These are phyloP conservation scores for Melanomma pulvis-pyrius DNA, from an alignment of 495 filamentous ascomycete species.

Conservation along the genomic window DNA sequence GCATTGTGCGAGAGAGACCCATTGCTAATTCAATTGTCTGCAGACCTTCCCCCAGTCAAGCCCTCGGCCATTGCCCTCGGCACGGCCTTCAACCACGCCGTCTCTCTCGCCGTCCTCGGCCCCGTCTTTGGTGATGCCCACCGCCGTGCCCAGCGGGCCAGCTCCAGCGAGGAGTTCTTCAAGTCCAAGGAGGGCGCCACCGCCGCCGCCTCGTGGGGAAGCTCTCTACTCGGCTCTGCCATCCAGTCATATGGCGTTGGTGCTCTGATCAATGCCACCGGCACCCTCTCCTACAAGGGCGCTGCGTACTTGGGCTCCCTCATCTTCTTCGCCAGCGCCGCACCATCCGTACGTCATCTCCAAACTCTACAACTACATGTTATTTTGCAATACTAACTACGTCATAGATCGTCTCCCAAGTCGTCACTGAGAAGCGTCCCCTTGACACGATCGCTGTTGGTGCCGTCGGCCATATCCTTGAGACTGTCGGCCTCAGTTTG, in stretches of 20 bases:
- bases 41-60: conserved; percentile 96
- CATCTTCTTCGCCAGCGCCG: conserved; percentile 87
- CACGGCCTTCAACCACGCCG: conserved; percentile 89
- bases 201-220: conserved; percentile 87
- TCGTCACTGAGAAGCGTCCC: conserved; percentile 88
- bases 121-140: conserved; percentile 96
- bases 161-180: conserved; percentile 95
- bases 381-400: conserved; percentile 1
- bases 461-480: conserved; percentile 77
- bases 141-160: conserved; percentile 85
- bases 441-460: conserved; percentile 86
- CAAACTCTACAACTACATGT: neutral
- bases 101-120: conserved; percentile 76
- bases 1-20: conserved; percentile 7
- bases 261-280: conserved; percentile 92
- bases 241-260: conserved; percentile 93
- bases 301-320: conserved; percentile 89
- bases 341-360: conserved; percentile 72
- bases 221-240: conserved; percentile 82
- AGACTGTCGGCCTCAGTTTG: conserved; percentile 88
- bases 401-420: conserved; percentile 75
- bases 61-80: conserved; percentile 96
- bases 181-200: conserved; percentile 88
- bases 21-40: conserved; percentile 10
- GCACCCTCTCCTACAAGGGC: conserved; percentile 93